Evolutionary conservation across 345 rosid genomes (phyloP).

Genomic region (Pseudoturritis turrita): DNA sequence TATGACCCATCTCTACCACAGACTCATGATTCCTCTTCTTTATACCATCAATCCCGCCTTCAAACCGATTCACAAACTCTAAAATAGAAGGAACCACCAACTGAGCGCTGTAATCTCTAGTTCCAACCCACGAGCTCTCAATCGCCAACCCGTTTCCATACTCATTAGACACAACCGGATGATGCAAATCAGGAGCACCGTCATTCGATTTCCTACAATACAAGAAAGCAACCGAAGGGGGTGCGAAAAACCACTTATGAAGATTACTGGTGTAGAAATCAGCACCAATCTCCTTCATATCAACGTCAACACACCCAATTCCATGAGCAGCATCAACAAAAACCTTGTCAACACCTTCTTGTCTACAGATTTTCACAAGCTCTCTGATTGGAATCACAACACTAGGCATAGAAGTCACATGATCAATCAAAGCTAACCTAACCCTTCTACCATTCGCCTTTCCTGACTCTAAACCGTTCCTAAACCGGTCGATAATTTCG

Average conservation of each 20-base stretch:
- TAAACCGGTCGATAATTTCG: constrained; percentile 62
- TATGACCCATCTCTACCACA: constrained; percentile 77
- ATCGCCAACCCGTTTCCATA: constrained; percentile 83
- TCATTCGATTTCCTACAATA: constrained; percentile 49
- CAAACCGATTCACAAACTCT: constrained; percentile 76
- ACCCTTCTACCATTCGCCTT: constrained; percentile 59
- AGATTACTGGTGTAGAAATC: constrained; percentile 86
- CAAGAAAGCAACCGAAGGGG: constrained; percentile 87
- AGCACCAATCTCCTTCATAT: constrained; percentile 86
- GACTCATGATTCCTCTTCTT: constrained; percentile 75
- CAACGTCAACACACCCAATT: constrained; percentile 80
- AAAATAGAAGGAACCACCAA: constrained; percentile 70
- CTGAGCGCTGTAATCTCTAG: constrained; percentile 88
- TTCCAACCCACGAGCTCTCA: constrained; percentile 95
- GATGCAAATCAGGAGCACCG: constrained; percentile 53
- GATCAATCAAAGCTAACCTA: constrained; percentile 89
- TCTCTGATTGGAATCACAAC: constrained; percentile 79
- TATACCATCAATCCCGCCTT: constrained; percentile 80
- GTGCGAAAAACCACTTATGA: constrained; percentile 95
- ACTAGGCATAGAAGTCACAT: constrained; percentile 88
- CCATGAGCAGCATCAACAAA: constrained; percentile 97
- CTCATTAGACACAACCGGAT: constrained; percentile 89
- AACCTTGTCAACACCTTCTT: constrained; percentile 83
- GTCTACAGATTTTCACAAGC: constrained; percentile 76
- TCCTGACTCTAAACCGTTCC: constrained; percentile 55